Base-by-base conservation (phyloP, 192 early-diverging fungal species). In the Podila epicladia region DNA sequence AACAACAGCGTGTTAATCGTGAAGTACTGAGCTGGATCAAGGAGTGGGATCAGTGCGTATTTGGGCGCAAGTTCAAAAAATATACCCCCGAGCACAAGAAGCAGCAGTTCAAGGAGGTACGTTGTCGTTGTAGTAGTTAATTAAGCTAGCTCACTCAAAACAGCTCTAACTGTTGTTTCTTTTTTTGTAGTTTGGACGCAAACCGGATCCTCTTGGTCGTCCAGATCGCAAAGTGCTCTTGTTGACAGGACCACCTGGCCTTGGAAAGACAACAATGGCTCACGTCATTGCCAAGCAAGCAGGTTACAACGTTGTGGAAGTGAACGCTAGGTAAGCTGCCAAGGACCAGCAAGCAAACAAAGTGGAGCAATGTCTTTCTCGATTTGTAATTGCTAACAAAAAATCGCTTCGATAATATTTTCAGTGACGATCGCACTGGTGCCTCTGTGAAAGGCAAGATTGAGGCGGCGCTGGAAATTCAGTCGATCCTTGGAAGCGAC, bases 181-280 rank as follows among this genome's bases (percentile, higher is more conserved):
- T n/a, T 22, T 19, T 24, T 9, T 55, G 24, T 55, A 55, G 53
- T 33, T 61, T 33, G 59, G 69, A 65, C 77, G 77, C 51, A 80
- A 80, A 20, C 77, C 71, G 12, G 77, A 80, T 69, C 66, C 67
- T 7, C 53, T 80, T 29, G 77, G 77, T 41, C 70, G 77, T 11
- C 77, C 84, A n/a, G 77, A 80, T 37, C 60, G 62, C 8, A 72
- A 85, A 72, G 49, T 85, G 6, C 61, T 99, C 12, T 70, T 99
- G 17, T 79, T 99, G 32, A 89, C 94, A 7, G 98, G 98, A 1
- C 95, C 96, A 32, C 95, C 98, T 1, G 98, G 98, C 13, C 87
- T 96, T 62, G 97, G 97, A 61, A 99, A 99, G 84, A 99, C 98
- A 0, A 99, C 98, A 1, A 86, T 99, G 69, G 98, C 97, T 0